phyloP scores from a whole-genome alignment of 1,284 basidiomycete genomes.

The Rhodotorula sp. region DNA sequence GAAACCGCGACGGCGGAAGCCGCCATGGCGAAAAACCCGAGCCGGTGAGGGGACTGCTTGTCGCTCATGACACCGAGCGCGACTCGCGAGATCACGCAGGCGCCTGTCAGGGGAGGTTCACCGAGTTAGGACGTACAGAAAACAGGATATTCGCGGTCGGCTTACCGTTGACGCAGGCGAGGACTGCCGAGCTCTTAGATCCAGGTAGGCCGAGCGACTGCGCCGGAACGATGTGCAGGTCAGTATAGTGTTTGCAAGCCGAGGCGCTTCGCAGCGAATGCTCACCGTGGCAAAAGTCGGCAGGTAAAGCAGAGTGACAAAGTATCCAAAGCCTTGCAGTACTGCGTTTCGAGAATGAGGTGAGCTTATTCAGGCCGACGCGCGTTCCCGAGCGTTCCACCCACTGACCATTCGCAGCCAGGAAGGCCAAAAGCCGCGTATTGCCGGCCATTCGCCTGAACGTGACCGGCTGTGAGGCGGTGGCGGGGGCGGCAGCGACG shows the following conservation, averaged over 20 bases:
- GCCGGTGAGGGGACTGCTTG: slow-evolving; percentile 49
- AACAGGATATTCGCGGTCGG: background rate
- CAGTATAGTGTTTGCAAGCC: rapidly evolving
- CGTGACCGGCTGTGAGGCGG: background rate
- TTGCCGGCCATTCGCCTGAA: slow-evolving; percentile 43
- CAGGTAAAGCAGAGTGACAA: slow-evolving; percentile 40
- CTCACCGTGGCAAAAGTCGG: slow-evolving; percentile 21
- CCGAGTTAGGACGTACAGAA: no score
- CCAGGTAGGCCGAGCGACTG: slow-evolving; percentile 21
- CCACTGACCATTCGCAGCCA: slow-evolving; percentile 46
- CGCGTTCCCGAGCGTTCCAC: background rate
- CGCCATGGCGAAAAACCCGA: slow-evolving; percentile 47
- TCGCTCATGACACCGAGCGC: slow-evolving; percentile 51
- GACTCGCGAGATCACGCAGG: slow-evolving; percentile 49
- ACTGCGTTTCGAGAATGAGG: slow-evolving; percentile 40
- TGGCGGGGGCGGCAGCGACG: no score
- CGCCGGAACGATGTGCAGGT: background rate
- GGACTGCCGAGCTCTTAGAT: slow-evolving; percentile 8
- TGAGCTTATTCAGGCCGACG: background rate
- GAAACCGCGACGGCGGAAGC: slow-evolving; percentile 49
- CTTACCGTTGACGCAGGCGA: slow-evolving; percentile 31
- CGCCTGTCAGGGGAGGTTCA: slow-evolving; percentile 40
- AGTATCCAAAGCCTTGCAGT: slow-evolving; percentile 51
- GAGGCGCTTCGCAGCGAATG: background rate
- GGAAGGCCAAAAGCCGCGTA: slow-evolving; percentile 46